Evolutionary conservation across 768 basidiomycete species (phyloP), one percentile per base, ranked within the genome.

Genomic region (Boletus barrowsii): DNA sequence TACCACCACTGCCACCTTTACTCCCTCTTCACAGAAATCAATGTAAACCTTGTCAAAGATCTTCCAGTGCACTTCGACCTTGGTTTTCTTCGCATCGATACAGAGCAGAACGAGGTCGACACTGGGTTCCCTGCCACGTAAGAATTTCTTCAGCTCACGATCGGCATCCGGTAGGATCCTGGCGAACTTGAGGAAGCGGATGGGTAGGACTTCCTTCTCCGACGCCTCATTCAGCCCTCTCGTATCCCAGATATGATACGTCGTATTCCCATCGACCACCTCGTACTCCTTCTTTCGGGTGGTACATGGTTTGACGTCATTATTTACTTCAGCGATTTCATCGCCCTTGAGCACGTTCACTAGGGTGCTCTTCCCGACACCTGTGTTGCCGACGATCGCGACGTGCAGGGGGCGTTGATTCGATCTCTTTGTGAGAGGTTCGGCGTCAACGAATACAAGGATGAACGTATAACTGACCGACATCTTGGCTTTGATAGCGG

Each of bases 361-460:
- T 10, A 68, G 45, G 8, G 66, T 67, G 54, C 65, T 67, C 42
- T 67, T 67, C 40, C 65, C 65, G 42, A 55, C 66, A 3, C 65
- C 65, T 14, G 65, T 66, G 35, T 49, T 35, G 10, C 65, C 65
- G 22, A 59, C 61, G 35, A 67, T 33, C 32, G 67, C 65, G 20
- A 67, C 49, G 37, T 66, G 53, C 4, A 53, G 17, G 32, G 51
- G 41, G 30, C 10, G 42, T 35, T 49, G 51, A 37, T 54, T 18
- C 5, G 33, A 22, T 26, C 3, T 7, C 60, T 62, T 57, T 6
- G 30, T 4, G 10, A 14, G 26, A 24, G 13, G 13, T 26, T 66
- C 8, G 55, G 39, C 26, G 15, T 26, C 41, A 14, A 44, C 11
- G 6, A 26, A 20, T 11, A 3, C 30, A 18, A 5, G n/a, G 13